Conservation (phyloP, 345 rosid genomes). For the Mercurialis annua region DNA sequence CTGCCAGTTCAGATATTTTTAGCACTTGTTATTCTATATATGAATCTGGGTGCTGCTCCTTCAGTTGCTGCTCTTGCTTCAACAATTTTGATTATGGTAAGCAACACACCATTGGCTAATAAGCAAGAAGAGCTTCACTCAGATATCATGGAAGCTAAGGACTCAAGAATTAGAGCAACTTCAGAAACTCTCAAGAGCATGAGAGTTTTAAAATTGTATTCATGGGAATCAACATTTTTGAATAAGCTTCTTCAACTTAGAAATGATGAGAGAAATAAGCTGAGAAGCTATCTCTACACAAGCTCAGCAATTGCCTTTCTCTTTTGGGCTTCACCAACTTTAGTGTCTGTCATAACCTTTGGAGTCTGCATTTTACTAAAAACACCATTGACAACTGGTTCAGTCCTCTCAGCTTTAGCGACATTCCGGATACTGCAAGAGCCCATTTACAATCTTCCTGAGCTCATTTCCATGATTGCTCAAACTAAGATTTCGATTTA, state of each 20-base stretch:
- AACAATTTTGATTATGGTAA: slow-evolving; percentile 54
- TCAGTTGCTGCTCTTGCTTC: slow-evolving; percentile 48
- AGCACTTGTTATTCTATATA: slow-evolving; percentile 48
- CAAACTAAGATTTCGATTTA: slow-evolving; percentile 57
- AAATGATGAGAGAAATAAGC: slow-evolving; percentile 44
- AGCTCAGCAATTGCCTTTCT: slow-evolving; percentile 57
- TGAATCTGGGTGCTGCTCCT: slow-evolving; percentile 58
- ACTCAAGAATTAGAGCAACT: slow-evolving; percentile 40
- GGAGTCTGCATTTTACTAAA: slow-evolving; percentile 45
- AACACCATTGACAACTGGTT: slow-evolving; percentile 43
- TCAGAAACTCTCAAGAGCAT: slow-evolving; percentile 58
- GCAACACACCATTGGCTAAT: slow-evolving; percentile 62
- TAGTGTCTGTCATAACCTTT: slow-evolving; percentile 51
- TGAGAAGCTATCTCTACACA: slow-evolving; percentile 51
- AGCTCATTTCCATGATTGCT: slow-evolving; percentile 54
- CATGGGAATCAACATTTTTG: slow-evolving; percentile 47
- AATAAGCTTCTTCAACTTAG: slow-evolving; percentile 49
- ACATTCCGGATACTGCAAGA: slow-evolving; percentile 61
- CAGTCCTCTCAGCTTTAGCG: slow-evolving; percentile 57
- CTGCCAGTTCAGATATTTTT: slow-evolving; percentile 58
- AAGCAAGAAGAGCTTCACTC: slow-evolving; percentile 52
- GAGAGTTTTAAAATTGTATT: slow-evolving; percentile 51
- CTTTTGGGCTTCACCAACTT: slow-evolving; percentile 59
- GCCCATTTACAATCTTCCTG: slow-evolving; percentile 58
- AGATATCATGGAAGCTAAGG: slow-evolving; percentile 55